Percentiles rank a stretch among this genome's conserved stretches.
Conservation (phyloP, 148 eudicot genomes). For the Nyssa sinensis region DNA sequence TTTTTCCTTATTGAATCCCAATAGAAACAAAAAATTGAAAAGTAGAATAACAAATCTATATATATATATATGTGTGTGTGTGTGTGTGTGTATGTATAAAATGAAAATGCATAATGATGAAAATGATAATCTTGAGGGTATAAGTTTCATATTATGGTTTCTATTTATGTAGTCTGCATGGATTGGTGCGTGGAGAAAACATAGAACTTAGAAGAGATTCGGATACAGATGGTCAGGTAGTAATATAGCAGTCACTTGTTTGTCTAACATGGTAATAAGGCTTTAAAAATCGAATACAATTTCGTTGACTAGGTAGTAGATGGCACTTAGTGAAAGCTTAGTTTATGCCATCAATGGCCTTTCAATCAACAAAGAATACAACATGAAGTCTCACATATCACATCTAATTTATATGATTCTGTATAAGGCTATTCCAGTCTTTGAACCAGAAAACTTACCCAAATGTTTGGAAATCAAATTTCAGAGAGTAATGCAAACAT, state of each 20-base stretch:
- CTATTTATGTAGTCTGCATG: conserved; percentile 71
- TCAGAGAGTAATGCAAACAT: too few relatives aligned
- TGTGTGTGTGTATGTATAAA: not conserved
- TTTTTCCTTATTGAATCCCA: too few relatives aligned
- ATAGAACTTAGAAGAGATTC: conserved; percentile 99
- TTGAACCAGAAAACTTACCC: too few relatives aligned
- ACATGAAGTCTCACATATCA: not conserved
- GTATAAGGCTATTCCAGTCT: conserved; percentile 17
- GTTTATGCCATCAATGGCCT: not conserved
- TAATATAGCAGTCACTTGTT: not conserved
- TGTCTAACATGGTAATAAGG: too few relatives aligned
- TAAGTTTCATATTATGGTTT: conserved; percentile 17
- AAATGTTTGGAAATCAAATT: too few relatives aligned
- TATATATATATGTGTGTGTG: too few relatives aligned
- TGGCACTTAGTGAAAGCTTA: not conserved
- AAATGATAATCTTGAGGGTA: conserved; percentile 6
- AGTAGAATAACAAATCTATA: not conserved
- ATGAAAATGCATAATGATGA: not conserved
- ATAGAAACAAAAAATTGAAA: not conserved
- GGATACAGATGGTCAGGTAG: conserved; percentile 98
- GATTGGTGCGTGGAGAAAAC: conserved; percentile 91
- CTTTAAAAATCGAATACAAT: too few relatives aligned
- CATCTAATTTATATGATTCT: not conserved
- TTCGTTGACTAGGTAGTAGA: not conserved
- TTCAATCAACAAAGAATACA: not conserved